Percentiles rank a stretch among this genome's conserved stretches.
These are phyloP conservation scores for Haplosporangium sp. DNA, from an alignment of 371 early-diverging fungal species.

Conservation along the genomic window DNA sequence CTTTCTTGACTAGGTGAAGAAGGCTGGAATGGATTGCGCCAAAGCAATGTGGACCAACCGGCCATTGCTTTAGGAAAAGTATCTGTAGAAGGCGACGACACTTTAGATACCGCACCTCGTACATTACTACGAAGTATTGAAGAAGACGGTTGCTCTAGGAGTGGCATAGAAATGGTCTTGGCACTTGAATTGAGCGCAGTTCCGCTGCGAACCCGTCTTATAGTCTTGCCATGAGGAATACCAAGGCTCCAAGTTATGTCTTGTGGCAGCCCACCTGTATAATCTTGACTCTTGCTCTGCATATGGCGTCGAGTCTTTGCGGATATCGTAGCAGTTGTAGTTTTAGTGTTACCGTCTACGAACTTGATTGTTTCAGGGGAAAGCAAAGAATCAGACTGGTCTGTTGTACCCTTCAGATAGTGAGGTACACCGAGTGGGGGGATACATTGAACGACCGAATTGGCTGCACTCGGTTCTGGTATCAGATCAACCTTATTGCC, in stretches of 20 bases:
- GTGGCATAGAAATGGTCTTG: background rate
- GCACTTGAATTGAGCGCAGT: background rate
- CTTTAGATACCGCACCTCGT: background rate
- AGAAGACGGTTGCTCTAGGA: background rate
- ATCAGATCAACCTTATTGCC: background rate
- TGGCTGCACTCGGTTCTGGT: background rate
- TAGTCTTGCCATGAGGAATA: background rate
- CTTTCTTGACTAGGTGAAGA: background rate
- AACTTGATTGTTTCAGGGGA: background rate
- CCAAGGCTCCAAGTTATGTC: background rate
- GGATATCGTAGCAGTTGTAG: background rate
- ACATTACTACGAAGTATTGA: background rate
- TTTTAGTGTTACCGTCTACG: background rate
- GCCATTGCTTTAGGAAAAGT: background rate
- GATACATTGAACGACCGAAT: background rate
- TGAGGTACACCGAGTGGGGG: background rate
- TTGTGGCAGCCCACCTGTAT: background rate
- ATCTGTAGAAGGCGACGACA: background rate
- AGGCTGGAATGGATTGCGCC: slow-evolving; percentile 1
- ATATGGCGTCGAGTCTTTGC: slow-evolving; percentile 1
- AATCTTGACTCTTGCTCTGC: slow-evolving; percentile 14
- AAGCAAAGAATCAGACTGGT: background rate
- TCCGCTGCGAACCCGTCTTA: background rate
- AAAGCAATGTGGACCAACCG: background rate
- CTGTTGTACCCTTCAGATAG: background rate